Evolutionary conservation across 306 rosid genomes (phyloP).

Genomic region (Quercus gilva): DNA sequence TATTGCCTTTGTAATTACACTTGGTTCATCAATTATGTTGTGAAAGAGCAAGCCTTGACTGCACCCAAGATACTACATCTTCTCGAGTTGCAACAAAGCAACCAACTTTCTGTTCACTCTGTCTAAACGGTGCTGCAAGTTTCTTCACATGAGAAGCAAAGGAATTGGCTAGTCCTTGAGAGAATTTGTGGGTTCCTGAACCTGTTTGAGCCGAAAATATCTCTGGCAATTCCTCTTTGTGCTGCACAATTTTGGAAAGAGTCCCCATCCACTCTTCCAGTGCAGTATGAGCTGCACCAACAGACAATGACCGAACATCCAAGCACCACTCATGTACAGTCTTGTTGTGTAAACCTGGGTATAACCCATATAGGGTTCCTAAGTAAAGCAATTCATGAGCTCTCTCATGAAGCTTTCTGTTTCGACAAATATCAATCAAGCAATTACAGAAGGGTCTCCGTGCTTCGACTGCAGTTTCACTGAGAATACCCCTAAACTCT

Average conservation of each 20-base stretch:
- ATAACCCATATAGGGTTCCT: constrained; percentile 81
- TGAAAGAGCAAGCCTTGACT: constrained; percentile 38
- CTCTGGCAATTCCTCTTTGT: constrained; percentile 59
- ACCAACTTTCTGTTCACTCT: constrained; percentile 68
- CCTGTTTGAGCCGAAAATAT: constrained; percentile 78
- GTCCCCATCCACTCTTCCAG: constrained; percentile 95
- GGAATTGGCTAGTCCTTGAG: constrained; percentile 73
- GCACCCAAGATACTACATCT: constrained; percentile 80
- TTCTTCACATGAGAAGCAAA: constrained; percentile 74
- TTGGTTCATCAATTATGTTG: constrained; percentile 25
- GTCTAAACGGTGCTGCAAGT: constrained; percentile 73
- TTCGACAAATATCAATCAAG: constrained; percentile 84
- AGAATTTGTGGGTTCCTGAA: constrained; percentile 71
- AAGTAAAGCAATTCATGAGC: constrained; percentile 89
- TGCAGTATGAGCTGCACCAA: constrained; percentile 90
- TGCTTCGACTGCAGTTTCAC: constrained; percentile 55
- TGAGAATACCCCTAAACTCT: constrained; percentile 57
- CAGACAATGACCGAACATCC: constrained; percentile 78
- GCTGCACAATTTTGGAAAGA: constrained; percentile 57
- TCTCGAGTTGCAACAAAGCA: constrained; percentile 70
- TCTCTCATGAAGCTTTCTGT: constrained; percentile 57
- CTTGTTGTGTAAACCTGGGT: constrained; percentile 85
- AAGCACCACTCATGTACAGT: constrained; percentile 66
- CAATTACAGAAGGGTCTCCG: constrained; percentile 94
- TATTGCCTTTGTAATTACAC: constrained; percentile 5